These are phyloP conservation scores for Aphanomyces invadans DNA, from an alignment of 352 stramenopile genomes.

Conservation along the genomic window DNA sequence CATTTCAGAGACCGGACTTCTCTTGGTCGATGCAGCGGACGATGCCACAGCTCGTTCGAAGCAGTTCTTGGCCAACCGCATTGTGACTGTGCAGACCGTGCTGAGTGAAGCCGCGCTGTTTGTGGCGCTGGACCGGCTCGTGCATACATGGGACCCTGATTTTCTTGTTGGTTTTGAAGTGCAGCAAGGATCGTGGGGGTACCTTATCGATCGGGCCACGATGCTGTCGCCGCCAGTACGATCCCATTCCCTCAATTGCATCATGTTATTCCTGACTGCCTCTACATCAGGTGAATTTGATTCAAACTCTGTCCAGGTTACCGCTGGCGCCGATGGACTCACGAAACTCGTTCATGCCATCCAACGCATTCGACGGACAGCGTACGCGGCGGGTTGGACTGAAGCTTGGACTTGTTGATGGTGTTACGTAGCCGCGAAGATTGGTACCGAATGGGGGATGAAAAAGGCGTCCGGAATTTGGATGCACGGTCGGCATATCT, in stretches of 20 bases:
- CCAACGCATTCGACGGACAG: not conserved
- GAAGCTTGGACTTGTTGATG: not conserved
- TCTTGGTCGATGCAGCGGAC: conserved; percentile 1
- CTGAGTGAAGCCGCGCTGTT: conserved; percentile 57
- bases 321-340: conserved; percentile 44
- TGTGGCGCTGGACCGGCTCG: conserved; percentile 37
- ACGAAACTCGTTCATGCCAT: conserved; percentile 30
- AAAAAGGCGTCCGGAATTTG: conserved; percentile 82
- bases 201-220: conserved; percentile 56
- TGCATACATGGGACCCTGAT: conserved; percentile 79
- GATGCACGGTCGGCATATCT: conserved; percentile 82
- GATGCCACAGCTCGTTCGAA: not conserved
- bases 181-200: conserved; percentile 69
- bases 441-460: conserved; percentile 67
- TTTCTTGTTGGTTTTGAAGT: conserved; percentile 86
- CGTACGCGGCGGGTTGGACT: not conserved
- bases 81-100: conserved; percentile 17
- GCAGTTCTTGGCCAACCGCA: not conserved
- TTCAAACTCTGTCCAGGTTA: conserved; percentile 57
- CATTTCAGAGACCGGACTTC: not conserved
- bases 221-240: conserved; percentile 43
- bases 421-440: conserved; percentile 31
- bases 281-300: conserved; percentile 47
- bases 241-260: conserved; percentile 26
- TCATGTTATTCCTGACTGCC: not conserved